A percentile compares a stretch with the other conserved stretches of the same genome.
Evolutionary conservation across 345 rosid genomes (phyloP).

Genomic region (Euphorbia peplus): DNA sequence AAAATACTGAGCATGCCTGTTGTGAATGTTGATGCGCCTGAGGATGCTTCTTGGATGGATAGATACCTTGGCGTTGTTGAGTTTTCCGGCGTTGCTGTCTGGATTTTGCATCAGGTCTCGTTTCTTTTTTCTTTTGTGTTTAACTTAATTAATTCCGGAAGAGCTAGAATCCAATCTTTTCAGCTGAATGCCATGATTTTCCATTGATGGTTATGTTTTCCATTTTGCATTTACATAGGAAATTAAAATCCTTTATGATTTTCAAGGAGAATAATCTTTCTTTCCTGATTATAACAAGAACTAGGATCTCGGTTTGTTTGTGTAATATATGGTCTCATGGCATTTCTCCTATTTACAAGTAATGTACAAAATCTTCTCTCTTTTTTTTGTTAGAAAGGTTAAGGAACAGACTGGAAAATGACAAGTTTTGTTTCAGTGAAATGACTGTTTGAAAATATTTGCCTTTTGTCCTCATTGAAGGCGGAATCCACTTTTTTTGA

Average conservation of each 20-base stretch:
- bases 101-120: slow-evolving; percentile 92
- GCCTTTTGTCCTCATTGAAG: background rate
- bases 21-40: slow-evolving; percentile 73
- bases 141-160: background rate
- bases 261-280: too few species aligned
- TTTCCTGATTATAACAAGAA: background rate
- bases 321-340: too few species aligned
- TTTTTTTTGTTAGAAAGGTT: background rate
- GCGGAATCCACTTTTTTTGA: background rate
- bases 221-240: background rate
- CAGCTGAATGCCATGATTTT: too few species aligned
- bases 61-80: slow-evolving; percentile 92
- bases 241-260: background rate
- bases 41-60: slow-evolving; percentile 90
- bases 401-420: background rate
- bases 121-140: background rate
- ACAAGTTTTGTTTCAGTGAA: background rate
- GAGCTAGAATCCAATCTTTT: background rate
- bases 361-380: background rate
- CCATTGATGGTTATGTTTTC: background rate
- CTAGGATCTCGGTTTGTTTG: background rate
- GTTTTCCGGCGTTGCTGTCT: slow-evolving; percentile 89
- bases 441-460: background rate
- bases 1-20: slow-evolving; percentile 83
- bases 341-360: too few species aligned